phyloP scores from a whole-genome alignment of 1,284 basidiomycete species.

The Ceratobasidium sp. region DNA sequence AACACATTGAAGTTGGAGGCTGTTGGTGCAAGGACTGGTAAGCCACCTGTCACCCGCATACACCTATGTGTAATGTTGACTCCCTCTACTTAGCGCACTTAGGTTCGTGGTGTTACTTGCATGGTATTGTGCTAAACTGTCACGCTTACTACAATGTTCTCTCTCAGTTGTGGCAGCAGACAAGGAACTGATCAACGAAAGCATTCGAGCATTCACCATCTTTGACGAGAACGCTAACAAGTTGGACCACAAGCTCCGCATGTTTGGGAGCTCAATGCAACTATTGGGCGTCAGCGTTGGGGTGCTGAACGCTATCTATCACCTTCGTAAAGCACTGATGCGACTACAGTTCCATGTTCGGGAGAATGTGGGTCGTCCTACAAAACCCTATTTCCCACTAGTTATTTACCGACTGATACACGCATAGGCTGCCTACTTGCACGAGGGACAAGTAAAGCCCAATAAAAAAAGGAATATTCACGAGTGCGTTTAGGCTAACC shows the following conservation, averaged over 20 bases:
- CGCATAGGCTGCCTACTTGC: not conserved
- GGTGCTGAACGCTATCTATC: not conserved
- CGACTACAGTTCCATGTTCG: not conserved
- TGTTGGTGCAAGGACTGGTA: no score
- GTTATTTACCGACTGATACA: not conserved
- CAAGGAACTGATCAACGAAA: not conserved
- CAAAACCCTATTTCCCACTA: not conserved
- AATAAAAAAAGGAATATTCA: not conserved
- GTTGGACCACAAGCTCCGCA: not conserved
- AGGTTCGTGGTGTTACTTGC: not conserved
- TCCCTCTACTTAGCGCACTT: not conserved
- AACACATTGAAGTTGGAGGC: no score
- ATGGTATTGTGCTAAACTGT: no score
- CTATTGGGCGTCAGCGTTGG: not conserved
- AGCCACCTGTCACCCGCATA: no score
- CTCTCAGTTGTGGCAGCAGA: not conserved
- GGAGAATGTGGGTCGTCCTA: not conserved
- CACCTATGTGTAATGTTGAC: not conserved
- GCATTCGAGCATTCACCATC: not conserved
- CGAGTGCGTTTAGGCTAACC: not conserved
- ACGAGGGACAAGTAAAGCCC: not conserved
- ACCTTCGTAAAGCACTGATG: not conserved
- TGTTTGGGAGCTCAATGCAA: not conserved
- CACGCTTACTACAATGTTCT: not conserved
- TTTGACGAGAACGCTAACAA: not conserved